Conservation (phyloP, 2,329 filamentous ascomycete species). For the Fusarium udum region DNA sequence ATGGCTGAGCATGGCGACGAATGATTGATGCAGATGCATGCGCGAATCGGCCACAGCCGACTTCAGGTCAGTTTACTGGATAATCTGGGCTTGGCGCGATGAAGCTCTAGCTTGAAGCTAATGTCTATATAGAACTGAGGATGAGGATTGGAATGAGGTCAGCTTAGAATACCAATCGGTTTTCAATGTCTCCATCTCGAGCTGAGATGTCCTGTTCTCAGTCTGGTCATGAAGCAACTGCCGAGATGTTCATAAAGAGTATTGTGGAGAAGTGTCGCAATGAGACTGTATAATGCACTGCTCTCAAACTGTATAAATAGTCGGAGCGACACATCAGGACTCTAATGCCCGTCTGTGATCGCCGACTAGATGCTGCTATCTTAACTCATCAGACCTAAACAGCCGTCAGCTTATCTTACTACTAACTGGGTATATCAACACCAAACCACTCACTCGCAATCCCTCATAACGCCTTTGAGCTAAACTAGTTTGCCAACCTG, state of each 20-base stretch:
- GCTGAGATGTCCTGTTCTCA: background rate
- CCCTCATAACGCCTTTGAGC: background rate
- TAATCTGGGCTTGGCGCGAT: constrained; percentile 4
- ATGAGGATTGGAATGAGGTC: constrained; percentile 1
- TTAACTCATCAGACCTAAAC: constrained; percentile 1
- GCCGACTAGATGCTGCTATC: background rate
- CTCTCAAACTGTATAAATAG: background rate
- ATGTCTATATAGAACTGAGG: background rate
- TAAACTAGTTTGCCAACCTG: background rate
- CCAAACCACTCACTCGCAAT: constrained; percentile 7
- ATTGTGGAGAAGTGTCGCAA: background rate
- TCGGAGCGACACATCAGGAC: no score
- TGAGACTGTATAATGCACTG: background rate
- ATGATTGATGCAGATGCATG: constrained; percentile 9
- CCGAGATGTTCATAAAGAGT: background rate
- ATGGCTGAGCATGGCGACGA: constrained; percentile 16
- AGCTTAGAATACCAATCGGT: constrained; percentile 17
- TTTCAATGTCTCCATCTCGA: background rate
- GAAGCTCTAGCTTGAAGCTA: constrained; percentile 7
- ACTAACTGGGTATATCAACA: constrained; percentile 9
- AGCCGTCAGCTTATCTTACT: constrained; percentile 27
- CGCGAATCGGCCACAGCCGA: background rate
- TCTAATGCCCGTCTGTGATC: background rate
- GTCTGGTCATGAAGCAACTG: background rate
- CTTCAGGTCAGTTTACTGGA: constrained; percentile 23